Percentiles rank a stretch among this genome's conserved stretches.
phyloP scores from a whole-genome alignment of 73 alveolate species.

The Paramecium sonneborni region DNA sequence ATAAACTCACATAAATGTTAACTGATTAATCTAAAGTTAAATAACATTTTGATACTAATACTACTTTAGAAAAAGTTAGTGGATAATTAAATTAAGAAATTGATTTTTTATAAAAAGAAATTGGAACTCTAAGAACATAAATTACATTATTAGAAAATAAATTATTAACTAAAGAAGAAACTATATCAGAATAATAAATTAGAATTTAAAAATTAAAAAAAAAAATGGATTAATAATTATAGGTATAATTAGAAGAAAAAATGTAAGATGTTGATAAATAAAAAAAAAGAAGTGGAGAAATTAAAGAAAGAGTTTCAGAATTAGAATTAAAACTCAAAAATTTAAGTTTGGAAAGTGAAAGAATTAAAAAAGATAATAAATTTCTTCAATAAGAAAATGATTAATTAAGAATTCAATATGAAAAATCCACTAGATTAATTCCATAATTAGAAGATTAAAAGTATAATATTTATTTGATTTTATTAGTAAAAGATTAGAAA shows the following conservation, averaged over 20 bases:
- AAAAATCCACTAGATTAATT: background rate
- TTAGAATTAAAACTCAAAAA: conserved; percentile 31
- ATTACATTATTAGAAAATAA: background rate
- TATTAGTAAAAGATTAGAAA: background rate
- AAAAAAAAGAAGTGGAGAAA: conserved; percentile 41
- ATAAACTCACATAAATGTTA: background rate
- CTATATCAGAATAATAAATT: background rate
- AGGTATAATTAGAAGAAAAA: conserved; percentile 26
- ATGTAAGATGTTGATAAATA: conserved; percentile 18
- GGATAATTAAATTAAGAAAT: conserved; percentile 24
- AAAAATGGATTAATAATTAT: conserved; percentile 21
- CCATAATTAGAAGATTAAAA: conserved; percentile 37
- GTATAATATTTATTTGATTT: background rate
- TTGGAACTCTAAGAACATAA: background rate
- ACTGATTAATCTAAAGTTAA: background rate
- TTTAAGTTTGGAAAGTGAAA: conserved; percentile 33
- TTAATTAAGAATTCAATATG: conserved; percentile 36
- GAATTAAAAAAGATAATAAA: conserved; percentile 48
- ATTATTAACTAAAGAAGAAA: conserved; percentile 36
- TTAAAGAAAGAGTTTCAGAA: conserved; percentile 32
- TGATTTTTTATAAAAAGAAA: conserved; percentile 11
- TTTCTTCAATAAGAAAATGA: conserved; percentile 42
- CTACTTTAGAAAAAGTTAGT: conserved; percentile 30
- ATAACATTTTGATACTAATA: background rate
- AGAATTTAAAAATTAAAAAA: conserved; percentile 51